These are phyloP conservation scores for Wickerhamiella nectarea DNA, from an alignment of 805 yeast species.

Conservation along the genomic window DNA sequence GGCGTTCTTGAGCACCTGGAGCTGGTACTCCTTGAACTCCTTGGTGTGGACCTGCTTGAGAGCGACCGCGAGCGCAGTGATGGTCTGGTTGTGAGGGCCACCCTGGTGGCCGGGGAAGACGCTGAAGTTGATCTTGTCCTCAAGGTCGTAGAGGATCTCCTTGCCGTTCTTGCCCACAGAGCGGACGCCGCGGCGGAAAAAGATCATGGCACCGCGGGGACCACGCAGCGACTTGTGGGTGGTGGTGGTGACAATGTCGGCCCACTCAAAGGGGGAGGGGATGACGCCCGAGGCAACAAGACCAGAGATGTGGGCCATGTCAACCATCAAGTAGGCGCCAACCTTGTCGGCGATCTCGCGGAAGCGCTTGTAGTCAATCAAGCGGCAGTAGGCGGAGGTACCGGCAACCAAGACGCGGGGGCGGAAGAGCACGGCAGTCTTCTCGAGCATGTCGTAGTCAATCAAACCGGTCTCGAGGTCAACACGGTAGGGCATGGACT, in stretches of 20 bases:
- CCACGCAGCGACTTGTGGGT: conserved; percentile 98
- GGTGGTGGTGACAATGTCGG: conserved; percentile 96
- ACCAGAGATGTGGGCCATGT: conserved; percentile 98
- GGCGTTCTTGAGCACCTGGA: conserved; percentile 79
- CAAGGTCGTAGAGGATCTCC: conserved; percentile 81
- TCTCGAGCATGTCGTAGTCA: conserved; percentile 90
- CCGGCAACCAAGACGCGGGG: conserved; percentile 97
- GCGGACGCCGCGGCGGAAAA: conserved; percentile 93
- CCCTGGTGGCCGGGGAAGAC: conserved; percentile 99
- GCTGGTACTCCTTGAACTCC: conserved; percentile 82
- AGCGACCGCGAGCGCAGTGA: conserved; percentile 93
- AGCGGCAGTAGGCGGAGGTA: conserved; percentile 93
- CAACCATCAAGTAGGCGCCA: conserved; percentile 90
- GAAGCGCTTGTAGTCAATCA: conserved; percentile 94
- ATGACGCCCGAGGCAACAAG: conserved; percentile 90
- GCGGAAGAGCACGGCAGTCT: conserved; percentile 80
- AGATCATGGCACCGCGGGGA: conserved; percentile 99
- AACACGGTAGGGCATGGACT: conserved; percentile 97
- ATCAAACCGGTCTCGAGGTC: conserved; percentile 84
- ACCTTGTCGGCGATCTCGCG: conserved; percentile 92
- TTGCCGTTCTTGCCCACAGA: conserved; percentile 82
- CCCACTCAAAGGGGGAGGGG: conserved; percentile 90
- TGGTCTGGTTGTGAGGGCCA: conserved; percentile 99
- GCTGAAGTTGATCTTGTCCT: conserved; percentile 89
- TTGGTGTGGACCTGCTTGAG: conserved; percentile 85